Conservation (phyloP, 2,329 filamentous ascomycete species). For the Calonectria pauciramosa region DNA sequence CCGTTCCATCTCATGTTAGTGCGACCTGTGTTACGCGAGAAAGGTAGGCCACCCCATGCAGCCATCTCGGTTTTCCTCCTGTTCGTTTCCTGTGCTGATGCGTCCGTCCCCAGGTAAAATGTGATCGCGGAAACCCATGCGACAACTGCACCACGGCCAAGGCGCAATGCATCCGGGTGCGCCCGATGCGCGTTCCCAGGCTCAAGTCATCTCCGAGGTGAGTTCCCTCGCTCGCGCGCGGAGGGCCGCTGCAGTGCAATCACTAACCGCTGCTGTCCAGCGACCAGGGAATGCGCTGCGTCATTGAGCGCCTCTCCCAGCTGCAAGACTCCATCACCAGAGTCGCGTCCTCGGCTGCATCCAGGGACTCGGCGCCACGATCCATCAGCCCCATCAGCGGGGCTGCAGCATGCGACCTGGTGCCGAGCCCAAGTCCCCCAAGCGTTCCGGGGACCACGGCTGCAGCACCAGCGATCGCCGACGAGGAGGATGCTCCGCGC, state of each 20-base stretch:
- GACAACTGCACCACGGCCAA: neutral
- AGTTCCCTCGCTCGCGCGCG: neutral
- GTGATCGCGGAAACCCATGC: conserved; percentile 1
- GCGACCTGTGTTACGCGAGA: neutral
- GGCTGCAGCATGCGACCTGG: neutral
- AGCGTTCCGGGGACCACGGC: neutral
- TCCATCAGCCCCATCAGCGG: neutral
- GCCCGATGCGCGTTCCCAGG: neutral
- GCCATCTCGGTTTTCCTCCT: neutral
- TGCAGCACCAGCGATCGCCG: neutral
- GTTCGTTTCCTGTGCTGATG: neutral
- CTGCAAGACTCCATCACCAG: neutral
- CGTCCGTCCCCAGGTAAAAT: neutral
- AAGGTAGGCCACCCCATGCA: neutral
- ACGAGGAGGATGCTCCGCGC: neutral
- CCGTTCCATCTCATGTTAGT: no score
- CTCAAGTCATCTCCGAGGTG: neutral
- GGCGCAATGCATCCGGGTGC: neutral
- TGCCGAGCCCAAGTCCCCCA: neutral
- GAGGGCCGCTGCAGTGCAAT: no score
- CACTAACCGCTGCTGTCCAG: neutral
- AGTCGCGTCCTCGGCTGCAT: neutral
- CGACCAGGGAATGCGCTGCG: neutral
- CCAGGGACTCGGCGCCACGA: neutral
- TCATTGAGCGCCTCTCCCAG: neutral